These are phyloP conservation scores for Russula olivacea DNA, from an alignment of 768 basidiomycete genomes.

Conservation along the genomic window DNA sequence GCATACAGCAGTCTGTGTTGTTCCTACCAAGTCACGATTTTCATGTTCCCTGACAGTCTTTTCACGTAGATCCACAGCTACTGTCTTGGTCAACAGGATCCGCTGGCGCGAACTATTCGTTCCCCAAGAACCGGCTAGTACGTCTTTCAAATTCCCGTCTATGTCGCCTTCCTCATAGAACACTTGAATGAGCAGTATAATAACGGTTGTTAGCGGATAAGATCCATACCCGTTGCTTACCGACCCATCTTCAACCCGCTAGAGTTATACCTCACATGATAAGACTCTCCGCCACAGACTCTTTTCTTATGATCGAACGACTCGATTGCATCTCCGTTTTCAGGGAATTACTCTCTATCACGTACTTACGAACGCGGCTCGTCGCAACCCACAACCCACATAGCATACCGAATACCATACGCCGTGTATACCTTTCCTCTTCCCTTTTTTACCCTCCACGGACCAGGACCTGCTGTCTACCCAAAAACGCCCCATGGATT, in stretches of 20 bases:
- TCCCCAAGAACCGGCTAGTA: constrained; percentile 31
- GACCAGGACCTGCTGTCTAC: not conserved
- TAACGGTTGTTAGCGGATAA: constrained; percentile 10
- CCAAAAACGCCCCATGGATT: not conserved
- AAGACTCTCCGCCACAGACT: constrained; percentile 10
- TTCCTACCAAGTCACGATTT: constrained; percentile 4
- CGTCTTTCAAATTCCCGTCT: not conserved
- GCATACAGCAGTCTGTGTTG: constrained; percentile 53
- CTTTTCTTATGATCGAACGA: constrained; percentile 6
- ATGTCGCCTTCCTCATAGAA: not conserved
- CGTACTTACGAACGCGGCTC: constrained; percentile 18
- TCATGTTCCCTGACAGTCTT: not conserved
- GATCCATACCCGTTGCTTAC: not conserved
- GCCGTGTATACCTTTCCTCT: constrained; percentile 19
- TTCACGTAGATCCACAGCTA: constrained; percentile 31
- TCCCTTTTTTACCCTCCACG: not conserved
- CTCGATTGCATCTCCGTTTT: constrained; percentile 6
- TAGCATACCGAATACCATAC: constrained; percentile 18
- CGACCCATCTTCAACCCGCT: constrained; percentile 3
- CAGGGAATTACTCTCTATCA: constrained; percentile 3
- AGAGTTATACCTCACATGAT: constrained; percentile 15
- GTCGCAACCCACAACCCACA: constrained; percentile 2
- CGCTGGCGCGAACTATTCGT: constrained; percentile 31
- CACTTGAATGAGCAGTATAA: constrained; percentile 2
- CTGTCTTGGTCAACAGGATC: constrained; percentile 29